Base-by-base conservation (phyloP, 1,284 basidiomycete genomes). In the Calocybe gambosa region DNA sequence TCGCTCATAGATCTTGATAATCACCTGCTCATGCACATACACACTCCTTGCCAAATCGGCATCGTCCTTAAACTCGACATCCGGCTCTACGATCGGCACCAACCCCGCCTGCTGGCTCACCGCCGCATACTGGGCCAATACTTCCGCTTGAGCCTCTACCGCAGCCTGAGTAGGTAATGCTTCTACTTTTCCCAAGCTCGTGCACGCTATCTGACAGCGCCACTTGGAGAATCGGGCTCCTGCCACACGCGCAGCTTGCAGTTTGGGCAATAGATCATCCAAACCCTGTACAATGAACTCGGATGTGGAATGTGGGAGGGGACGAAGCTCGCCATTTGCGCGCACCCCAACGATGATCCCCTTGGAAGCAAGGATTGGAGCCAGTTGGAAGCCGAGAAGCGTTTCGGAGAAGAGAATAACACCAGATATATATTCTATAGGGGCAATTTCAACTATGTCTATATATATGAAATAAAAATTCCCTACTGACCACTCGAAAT, bases 221-320 rank as follows among this genome's bases (percentile, higher is more conserved):
- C 73, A 78, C 55, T 77, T 78, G 20, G 71, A 71, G 58, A 78
- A 77, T 23, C 74, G 62, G 12, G 74, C 71, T 1, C 73, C 73
- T 0, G 66, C 66, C 16, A 65, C 63, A 37, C 66, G 65, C 19
- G 71, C 71, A 1, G 66, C 65, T 47, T 70, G 68, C 4, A 75
- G 61, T 46, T 66, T 62, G 0, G 66, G 60, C 7, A 75, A 59
- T 35, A 75, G 63, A 41, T 69, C 68, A 45, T 75, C 76, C 8
- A 75, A 63, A 6, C 75, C 77, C 55, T 74, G 71, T 3, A 75
- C 74, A 37, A 69, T 63, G 49, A 71, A 74, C 52, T 77, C 75
- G 29, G 59, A 55, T 3, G 65, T 65, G 9, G 69, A 73, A 39
- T 64, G 57, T 3, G 73, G 73, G 37, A 77, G 58, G 1, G 72